Evolutionary conservation across 2,329 filamentous ascomycete genomes (phyloP).

Genomic region (Knufia petricola): DNA sequence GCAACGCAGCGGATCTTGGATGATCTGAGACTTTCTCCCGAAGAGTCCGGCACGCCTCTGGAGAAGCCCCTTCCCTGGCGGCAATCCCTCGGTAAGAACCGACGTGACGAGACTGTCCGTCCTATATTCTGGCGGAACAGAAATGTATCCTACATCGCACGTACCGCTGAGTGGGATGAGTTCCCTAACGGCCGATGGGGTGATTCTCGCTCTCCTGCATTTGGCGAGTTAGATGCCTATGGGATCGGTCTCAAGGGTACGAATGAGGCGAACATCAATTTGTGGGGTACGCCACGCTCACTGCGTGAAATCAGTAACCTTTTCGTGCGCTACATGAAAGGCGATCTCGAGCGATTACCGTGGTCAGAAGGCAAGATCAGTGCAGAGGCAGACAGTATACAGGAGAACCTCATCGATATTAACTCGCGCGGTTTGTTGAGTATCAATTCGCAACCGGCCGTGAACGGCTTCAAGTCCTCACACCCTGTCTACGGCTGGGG

Average conservation of each 20-base stretch:
- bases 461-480: conserved; percentile 80
- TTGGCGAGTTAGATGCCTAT: conserved; percentile 89
- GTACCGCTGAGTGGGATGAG: conserved; percentile 97
- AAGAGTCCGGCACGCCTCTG: conserved; percentile 58
- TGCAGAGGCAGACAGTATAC: conserved; percentile 69
- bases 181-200: conserved; percentile 99
- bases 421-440: conserved; percentile 84
- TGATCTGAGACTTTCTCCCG: conserved; percentile 73
- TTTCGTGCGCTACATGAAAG: conserved; percentile 76
- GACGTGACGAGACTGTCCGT: conserved; percentile 87
- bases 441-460: conserved; percentile 94
- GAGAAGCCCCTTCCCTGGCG: conserved; percentile 94
- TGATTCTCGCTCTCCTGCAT: conserved; percentile 89
- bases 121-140: conserved; percentile 98
- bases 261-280: conserved; percentile 89
- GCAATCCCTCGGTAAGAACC: conserved; percentile 79
- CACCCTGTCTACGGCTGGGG: conserved; percentile 90
- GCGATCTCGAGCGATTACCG: conserved; percentile 70
- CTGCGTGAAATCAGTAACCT: conserved; percentile 71
- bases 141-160: conserved; percentile 87
- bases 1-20: conserved; percentile 90
- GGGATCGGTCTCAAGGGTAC: conserved; percentile 88
- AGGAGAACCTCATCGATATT: conserved; percentile 64
- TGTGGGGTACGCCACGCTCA: conserved; percentile 79
- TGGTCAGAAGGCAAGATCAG: conserved; percentile 91